Base-by-base conservation (phyloP, 805 yeast genomes). In the Metschnikowia sp. region DNA sequence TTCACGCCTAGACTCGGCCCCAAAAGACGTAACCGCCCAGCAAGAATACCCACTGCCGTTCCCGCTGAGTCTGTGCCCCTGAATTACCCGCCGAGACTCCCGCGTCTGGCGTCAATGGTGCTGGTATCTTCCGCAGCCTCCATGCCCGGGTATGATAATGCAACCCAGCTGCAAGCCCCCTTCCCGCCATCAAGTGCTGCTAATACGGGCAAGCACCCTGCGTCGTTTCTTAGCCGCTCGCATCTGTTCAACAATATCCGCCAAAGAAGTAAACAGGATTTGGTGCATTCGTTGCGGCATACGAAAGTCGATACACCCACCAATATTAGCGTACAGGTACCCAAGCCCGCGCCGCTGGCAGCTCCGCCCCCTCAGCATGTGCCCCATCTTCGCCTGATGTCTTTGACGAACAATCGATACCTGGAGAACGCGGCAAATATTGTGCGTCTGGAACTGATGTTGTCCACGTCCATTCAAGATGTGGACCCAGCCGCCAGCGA, bases 1-100 rank as follows among this genome's bases (percentile, higher is more conserved):
- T 78, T 77, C 58, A 62, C 76, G 32, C 82, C 82, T 2, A 58
- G 81, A 35, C 60, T 57, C 38, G 64, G 68, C 10, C 76, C 76
- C 2, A 48, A 65, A n/a, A 69, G 65, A 40, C 62, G 77, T 45
- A 56, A 65, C 30, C 64, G 71, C 43, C 79, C 79, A 8, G 54
- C 55, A 36, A 70, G 66, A 53, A 49, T 63, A 39, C 43, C 36
- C 48, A 34, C 42, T 49, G 44, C 43, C 36, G 31, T 26, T 32
- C 37, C 13, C 35, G 39, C 6, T 39, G 42, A 10, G 34, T 29
- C 18, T 18, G 36, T 32, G 28, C 42, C 41, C 10, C 37, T 32
- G 18, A 13, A 13, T 10, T 38, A 30, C 33, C 36, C 38, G 22
- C 41, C 43, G 19, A 39, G 41, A 9, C 26, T 42, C 22, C 48